Base-by-base conservation (phyloP, 352 stramenopile species). In the Globisporangium alternatum region DNA sequence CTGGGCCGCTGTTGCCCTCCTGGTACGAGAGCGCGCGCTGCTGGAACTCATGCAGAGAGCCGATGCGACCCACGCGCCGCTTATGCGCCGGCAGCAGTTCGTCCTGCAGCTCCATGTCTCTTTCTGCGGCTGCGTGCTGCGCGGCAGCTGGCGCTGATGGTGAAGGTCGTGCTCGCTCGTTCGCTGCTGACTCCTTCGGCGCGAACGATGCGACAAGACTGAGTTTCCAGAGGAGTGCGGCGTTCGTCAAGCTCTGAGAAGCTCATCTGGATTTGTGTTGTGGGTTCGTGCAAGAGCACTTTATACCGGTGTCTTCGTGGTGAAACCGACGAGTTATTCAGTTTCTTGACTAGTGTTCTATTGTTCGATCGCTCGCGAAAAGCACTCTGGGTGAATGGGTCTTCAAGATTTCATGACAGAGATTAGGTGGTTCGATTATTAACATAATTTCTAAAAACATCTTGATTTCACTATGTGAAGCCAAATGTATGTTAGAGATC, bases 1-100 rank as follows among this genome's bases (percentile, higher is more conserved):
- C 21, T 35, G 69, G 66, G 35, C 25, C 28, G 7, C 33, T 33
- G 60, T 75, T 69, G 25, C 49, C 41, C 4, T 70, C 64, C 45
- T 77, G 54, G 39, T 91, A 91, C 31, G 76, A 83, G 45, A 80
- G 75, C 43, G 80, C 85, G 33, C 85, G 85, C 67, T 92, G 85
- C 70, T 92, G 83, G 73, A 94, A 94, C 75, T 94, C 86, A 61
- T 89, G 81, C 30, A 94, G 72, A 64, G 83, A 92, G 45, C 73
- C 73, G 55, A 94, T 91, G 54, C 83, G 86, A 1, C 86, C 86
- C 17, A 70, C 77, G 54, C 83, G 83, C 51, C 83, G 83, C 74
- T 89, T 78, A 61, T 91, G 79, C 19, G 81, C 71, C 3, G 85
- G 85, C 53, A 91, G 62, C 56, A 72, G 65, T 28, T 83, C 75